Evolutionary conservation across 106 monocot genomes (phyloP), one percentile per base, ranked within the genome.

Genomic region (Chionographis japonica): DNA sequence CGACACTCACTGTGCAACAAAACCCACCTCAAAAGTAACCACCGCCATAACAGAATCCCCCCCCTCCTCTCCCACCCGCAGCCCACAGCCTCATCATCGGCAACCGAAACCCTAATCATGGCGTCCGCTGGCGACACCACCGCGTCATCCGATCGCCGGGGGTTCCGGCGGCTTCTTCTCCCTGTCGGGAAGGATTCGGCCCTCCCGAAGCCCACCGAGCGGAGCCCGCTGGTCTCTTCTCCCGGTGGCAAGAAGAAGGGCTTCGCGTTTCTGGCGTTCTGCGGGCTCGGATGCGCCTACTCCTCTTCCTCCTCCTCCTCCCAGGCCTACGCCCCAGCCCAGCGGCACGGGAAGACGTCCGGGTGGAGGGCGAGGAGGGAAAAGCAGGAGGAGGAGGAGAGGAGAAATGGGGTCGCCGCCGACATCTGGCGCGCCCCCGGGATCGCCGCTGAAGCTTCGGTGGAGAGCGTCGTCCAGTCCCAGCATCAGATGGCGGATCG

Each of bases 401-500:
- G 37, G 20, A 40, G n/a, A 2, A 16, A 38, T 27, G 62, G 15
- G 52, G 52, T 40, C 17, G 58, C 54, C 27, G 83, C 52, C 40
- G 84, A 85, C 56, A 63, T 85, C 19, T 85, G 80, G 84, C 80
- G 84, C 67, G 60, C 80, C 35, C 75, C 81, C 2, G 81, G 75
- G 56, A 67, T 67, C 35, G 68, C 68, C 0, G 75, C 69, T 4
- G 75, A 81, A 6, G 84, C 76, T 2, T 80, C 84, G 39, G 77
- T 85, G 16, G 84, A 85, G 54, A 80, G 84, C 77, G 73, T 85
- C 54, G 73, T 76, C 9, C 52, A 75, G 12, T 76, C 67, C 61
- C 75, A 71, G 27, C 56, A 35, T 42, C 66, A 19, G 70, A 12
- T 56, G 2, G 40, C 62, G 49, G 51, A 63, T 20, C 38, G 56